Evolutionary conservation across 148 eudicot genomes (phyloP), one percentile per base, ranked within the genome.

Genomic region (Heliosperma pusillum): DNA sequence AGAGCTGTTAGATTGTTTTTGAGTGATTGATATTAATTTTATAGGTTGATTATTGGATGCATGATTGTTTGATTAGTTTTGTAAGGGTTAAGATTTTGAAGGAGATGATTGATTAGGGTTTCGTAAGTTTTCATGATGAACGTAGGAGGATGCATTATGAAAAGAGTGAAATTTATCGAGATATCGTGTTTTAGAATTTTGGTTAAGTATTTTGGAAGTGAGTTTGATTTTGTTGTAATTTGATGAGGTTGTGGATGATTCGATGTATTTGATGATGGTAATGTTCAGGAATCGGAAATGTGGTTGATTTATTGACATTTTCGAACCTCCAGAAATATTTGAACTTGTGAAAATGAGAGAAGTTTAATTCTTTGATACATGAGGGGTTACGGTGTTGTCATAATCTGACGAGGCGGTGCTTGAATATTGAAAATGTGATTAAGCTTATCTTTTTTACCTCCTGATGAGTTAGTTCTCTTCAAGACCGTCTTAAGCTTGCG

Each of bases 71-170:
- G 2, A n/a, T n/a, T 57, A 20, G 10, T 57, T 63, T 16, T 50
- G 42, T 44, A 3, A 9, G 60, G 45, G 10, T 12, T 53, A 6
- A 9, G 20, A 15, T 53, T 7, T 17, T 56, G 19, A 53, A 5
- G 52, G 13, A 22, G 13, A 12, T 59, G 13, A 73, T 74, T 74
- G 44, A 26, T 74, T 74, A 74, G 70, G 77, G 57, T 61, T 73
- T 60, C 3, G 50, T 12, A 0, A 5, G 3, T 29, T 61, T 16
- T 19, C 22, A 4, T 61, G 36, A 15, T 61, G 42, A 36, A 7
- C 15, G 21, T 62, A 25, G 11, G 42, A 33, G 65, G 50, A 57
- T 8, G 22, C 4, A 72, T 4, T 10, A 56, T 20, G 69, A 62
- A 63, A 11, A 19, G 29, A 6, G 12, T 63, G 47, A 27, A 50